These are phyloP conservation scores for Claviceps africana DNA, from an alignment of 2,329 filamentous ascomycete genomes.

Conservation along the genomic window DNA sequence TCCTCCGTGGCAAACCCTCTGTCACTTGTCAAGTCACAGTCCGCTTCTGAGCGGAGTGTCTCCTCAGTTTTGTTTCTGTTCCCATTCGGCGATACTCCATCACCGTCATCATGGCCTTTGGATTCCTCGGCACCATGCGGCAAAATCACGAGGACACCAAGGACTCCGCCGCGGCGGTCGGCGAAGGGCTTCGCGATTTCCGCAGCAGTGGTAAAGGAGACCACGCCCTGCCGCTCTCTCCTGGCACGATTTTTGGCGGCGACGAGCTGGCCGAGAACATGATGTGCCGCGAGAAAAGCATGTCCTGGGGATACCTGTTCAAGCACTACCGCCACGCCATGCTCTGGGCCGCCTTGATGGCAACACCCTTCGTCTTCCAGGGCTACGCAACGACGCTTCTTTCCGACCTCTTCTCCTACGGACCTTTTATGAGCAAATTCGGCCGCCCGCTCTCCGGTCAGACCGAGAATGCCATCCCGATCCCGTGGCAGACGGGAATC, in stretches of 20 bases:
- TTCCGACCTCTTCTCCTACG: constrained; percentile 9
- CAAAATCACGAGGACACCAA: not conserved
- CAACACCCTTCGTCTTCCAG: constrained; percentile 22
- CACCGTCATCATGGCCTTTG: not conserved
- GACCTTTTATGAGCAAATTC: constrained; percentile 4
- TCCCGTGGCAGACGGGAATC: constrained; percentile 8
- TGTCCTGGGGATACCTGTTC: constrained; percentile 8
- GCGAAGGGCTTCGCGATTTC: not conserved
- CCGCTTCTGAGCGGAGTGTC: not conserved
- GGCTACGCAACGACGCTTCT: constrained; percentile 17
- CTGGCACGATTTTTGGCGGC: constrained; percentile 5
- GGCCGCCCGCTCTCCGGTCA: not conserved
- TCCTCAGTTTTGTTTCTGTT: not conserved
- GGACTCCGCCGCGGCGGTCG: no score
- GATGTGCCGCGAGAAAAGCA: constrained; percentile 7
- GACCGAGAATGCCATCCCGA: constrained; percentile 1
- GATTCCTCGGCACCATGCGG: not conserved
- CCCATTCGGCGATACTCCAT: not conserved
- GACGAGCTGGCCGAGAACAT: constrained; percentile 7
- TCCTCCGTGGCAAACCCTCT: no score
- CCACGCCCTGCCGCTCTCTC: not conserved
- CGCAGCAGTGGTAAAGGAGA: not conserved
- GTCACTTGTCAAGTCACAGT: not conserved
- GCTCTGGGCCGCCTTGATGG: constrained; percentile 10
- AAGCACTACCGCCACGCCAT: constrained; percentile 7